A percentile compares a stretch with the other conserved stretches of the same genome.
phyloP scores from a whole-genome alignment of 176 grass and related monocot species.

The Pontederia crassipes region DNA sequence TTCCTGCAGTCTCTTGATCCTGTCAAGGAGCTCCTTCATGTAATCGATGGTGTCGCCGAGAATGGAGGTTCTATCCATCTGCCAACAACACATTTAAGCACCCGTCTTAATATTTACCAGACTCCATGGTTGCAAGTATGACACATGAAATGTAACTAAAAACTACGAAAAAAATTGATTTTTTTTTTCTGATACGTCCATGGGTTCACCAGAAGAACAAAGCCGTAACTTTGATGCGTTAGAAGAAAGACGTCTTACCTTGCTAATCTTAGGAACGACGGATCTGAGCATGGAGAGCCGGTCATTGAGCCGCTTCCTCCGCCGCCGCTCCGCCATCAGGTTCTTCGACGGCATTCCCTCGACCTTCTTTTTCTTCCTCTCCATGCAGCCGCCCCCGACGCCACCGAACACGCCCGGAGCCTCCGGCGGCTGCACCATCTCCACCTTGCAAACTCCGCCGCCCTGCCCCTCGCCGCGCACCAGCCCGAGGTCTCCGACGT shows the following conservation, averaged over 20 bases:
- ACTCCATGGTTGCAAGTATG: neutral
- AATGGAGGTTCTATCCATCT: conserved; percentile 98
- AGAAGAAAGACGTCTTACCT: conserved; percentile 26
- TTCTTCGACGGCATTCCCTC: conserved; percentile 98
- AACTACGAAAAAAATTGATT: neutral
- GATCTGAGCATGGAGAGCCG: conserved; percentile 97
- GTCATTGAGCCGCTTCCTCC: conserved; percentile 94
- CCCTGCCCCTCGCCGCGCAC: conserved; percentile 1
- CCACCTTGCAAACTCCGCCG: conserved; percentile 57
- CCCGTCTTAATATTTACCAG: neutral
- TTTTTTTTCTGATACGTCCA: neutral
- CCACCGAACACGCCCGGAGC: conserved; percentile 19
- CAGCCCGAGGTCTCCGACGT: conserved; percentile 16
- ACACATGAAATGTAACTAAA: neutral
- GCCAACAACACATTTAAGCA: neutral
- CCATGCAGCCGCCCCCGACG: conserved; percentile 18
- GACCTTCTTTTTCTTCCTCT: conserved; percentile 76
- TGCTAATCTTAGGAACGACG: conserved; percentile 98
- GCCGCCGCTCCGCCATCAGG: conserved; percentile 94
- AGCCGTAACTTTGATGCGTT: neutral
- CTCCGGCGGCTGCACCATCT: conserved; percentile 41
- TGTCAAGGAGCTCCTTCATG: conserved; percentile 97
- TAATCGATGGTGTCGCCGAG: conserved; percentile 97
- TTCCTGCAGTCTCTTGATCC: conserved; percentile 67
- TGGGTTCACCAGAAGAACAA: neutral